Evolutionary conservation across 2,329 filamentous ascomycete genomes (phyloP), one percentile per base, ranked within the genome.

Genomic region (Cladosporium sp.): DNA sequence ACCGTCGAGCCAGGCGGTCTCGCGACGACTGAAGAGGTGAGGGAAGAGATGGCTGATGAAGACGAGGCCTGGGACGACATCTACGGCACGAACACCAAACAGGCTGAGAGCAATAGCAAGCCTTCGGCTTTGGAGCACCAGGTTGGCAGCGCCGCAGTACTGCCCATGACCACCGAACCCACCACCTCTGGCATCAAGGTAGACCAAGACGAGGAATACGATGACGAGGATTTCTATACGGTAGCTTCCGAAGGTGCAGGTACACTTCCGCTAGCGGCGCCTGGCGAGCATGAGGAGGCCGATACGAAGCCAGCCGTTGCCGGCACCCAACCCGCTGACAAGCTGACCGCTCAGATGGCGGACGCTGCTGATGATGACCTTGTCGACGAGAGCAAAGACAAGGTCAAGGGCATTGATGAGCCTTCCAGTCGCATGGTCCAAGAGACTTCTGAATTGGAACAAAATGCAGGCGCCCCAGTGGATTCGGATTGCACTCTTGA

Each of bases 31-130:
- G 13, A 43, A 19, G 40, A 43, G 9, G 54, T 58, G 4, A 60
- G 59, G 43, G 55, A 66, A 42, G 63, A 66, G 45, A 61, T 64
- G 51, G 55, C 58, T 19, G 63, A 52, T 18, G 46, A 65, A 38
- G 62, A 63, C 40, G 63, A 65, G 42, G 66, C 62, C 31, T 63
- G 62, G 61, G 62, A 66, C 49, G 66, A 68, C 49, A 58, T 68
- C 42, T 67, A 68, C 50, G 62, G 55, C 22, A 55, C 32, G 14
- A 28, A 50, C 9, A 40, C 48, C 6, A 10, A 46, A 11, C 14
- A 43, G 9, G 53, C 53, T n/a, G 46, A 49, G 11, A 11, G 31
- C 33, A 10, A 53, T 22, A 43, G 13, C 18, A 43, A 41, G 13
- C 32, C 51, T n/a, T 46, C 50, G 16, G 53, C 38, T 4, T 38